These are phyloP conservation scores for Capillidium rhysosporum DNA, from an alignment of 371 early-diverging fungal genomes.

Conservation along the genomic window DNA sequence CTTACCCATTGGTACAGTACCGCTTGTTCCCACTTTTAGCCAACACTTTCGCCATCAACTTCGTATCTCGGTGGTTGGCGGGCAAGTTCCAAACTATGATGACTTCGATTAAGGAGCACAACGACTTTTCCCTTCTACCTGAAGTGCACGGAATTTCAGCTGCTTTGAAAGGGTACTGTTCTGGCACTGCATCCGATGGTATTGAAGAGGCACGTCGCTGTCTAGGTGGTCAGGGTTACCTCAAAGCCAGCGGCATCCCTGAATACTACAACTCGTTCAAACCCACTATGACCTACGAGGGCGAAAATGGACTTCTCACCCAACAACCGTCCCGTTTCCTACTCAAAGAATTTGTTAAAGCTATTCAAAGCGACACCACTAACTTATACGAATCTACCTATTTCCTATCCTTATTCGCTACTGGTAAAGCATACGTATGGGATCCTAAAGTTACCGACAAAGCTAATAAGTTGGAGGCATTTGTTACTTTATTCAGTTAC, in stretches of 20 bases:
- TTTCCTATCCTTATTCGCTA: neutral
- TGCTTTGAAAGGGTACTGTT: conserved; percentile 62
- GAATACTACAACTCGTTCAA: conserved; percentile 44
- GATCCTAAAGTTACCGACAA: neutral
- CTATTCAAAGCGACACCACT: neutral
- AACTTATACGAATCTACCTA: neutral
- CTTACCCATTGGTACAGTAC: conserved; percentile 59
- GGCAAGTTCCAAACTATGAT: conserved; percentile 42
- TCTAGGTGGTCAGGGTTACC: conserved; percentile 70
- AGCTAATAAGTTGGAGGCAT: neutral
- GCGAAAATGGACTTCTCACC: conserved; percentile 21
- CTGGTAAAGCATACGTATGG: neutral
- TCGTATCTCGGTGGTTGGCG: conserved; percentile 45
- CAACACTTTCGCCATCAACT: conserved; percentile 52
- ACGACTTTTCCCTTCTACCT: conserved; percentile 26
- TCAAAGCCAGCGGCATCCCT: conserved; percentile 37
- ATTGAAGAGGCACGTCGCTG: conserved; percentile 55
- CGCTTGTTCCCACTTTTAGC: conserved; percentile 60
- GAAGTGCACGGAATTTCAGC: conserved; percentile 72
- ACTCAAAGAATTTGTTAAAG: conserved; percentile 14
- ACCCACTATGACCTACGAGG: conserved; percentile 40
- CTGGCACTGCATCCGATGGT: conserved; percentile 45
- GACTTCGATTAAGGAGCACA: conserved; percentile 19
- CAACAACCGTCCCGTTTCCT: conserved; percentile 41
- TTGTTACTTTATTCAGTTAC: neutral